Percentiles rank a stretch among this genome's conserved stretches.
Evolutionary conservation across 2,329 filamentous ascomycete genomes (phyloP).

Genomic region (Pseudodiploospora longispora): DNA sequence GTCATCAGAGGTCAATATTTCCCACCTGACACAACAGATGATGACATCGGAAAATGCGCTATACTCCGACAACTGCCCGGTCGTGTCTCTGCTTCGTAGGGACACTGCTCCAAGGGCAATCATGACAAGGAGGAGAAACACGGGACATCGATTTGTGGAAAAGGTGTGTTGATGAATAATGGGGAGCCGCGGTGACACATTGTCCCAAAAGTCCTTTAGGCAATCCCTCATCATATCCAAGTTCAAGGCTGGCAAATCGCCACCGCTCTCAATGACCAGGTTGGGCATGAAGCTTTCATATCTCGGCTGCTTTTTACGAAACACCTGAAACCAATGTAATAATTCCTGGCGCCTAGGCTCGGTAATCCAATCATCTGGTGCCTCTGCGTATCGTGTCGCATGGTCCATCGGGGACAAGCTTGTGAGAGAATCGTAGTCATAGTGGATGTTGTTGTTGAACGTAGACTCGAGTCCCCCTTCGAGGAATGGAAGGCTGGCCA

Average conservation of each 20-base stretch:
- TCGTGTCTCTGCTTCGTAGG: constrained; percentile 57
- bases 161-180: constrained; percentile 87
- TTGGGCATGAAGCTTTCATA: constrained; percentile 26
- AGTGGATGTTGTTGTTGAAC: constrained; percentile 43
- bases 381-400: constrained; percentile 30
- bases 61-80: constrained; percentile 37
- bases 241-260: constrained; percentile 48
- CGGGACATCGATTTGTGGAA: constrained; percentile 67
- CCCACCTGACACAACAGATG: constrained; percentile 66
- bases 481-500: constrained; percentile 37
- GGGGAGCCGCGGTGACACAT: constrained; percentile 77
- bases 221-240: constrained; percentile 79
- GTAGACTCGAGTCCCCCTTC: constrained; percentile 43
- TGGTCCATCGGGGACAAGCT: constrained; percentile 38
- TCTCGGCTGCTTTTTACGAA: constrained; percentile 35
- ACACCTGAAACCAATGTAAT: constrained; percentile 33
- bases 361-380: constrained; percentile 35
- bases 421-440: constrained; percentile 42
- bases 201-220: constrained; percentile 78
- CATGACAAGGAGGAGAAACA: constrained; percentile 71
- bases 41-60: constrained; percentile 50
- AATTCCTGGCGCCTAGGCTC: constrained; percentile 39
- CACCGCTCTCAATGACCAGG: constrained; percentile 30
- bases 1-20: constrained; percentile 74
- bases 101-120: constrained; percentile 79